Conservation (phyloP, 257 asterid species). For the Agastache rugosa region DNA sequence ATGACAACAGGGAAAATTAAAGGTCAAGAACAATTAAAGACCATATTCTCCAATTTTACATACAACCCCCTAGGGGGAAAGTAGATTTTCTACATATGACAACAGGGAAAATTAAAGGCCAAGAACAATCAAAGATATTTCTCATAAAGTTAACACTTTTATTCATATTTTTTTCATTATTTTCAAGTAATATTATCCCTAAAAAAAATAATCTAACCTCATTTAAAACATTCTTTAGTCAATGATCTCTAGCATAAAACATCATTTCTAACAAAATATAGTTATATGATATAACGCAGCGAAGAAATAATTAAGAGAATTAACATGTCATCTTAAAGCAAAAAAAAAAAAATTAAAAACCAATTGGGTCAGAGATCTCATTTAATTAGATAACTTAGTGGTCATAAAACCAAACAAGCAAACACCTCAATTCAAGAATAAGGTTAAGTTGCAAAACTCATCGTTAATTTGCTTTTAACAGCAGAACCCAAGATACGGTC, state of each 20-base stretch:
- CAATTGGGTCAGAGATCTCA: slow-evolving; percentile 9
- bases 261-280: neutral
- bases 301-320: slow-evolving; percentile 3
- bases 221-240: neutral
- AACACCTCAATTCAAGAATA: neutral
- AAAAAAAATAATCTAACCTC: neutral
- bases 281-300: slow-evolving; percentile 11
- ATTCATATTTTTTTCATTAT: neutral
- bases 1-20: neutral
- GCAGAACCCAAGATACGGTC: neutral
- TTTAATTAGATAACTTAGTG: neutral
- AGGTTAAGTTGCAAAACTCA: neutral
- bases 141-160: neutral
- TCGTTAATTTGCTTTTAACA: neutral
- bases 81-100: neutral
- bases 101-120: neutral
- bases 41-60: slow-evolving; percentile 2
- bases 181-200: neutral
- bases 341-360: slow-evolving; percentile 1
- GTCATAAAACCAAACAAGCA: slow-evolving; percentile 7
- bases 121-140: neutral
- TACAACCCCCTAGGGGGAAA: neutral
- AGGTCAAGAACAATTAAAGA: neutral
- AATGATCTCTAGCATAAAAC: neutral
- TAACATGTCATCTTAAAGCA: neutral